phyloP scores from a whole-genome alignment of 768 basidiomycete genomes.

The Mycena galericulata region DNA sequence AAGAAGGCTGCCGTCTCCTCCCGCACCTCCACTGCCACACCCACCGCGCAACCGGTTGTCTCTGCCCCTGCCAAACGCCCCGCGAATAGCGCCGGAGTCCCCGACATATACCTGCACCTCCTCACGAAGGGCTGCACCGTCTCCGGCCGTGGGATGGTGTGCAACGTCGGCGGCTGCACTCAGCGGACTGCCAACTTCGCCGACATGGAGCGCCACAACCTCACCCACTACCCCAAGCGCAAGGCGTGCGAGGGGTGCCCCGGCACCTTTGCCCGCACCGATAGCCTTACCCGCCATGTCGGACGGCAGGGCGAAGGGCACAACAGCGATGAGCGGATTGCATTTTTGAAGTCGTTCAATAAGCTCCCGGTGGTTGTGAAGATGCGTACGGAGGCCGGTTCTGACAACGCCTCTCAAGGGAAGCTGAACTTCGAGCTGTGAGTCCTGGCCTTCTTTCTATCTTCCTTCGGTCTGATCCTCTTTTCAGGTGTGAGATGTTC shows the following conservation, averaged over 20 bases:
- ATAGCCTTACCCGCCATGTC: neutral
- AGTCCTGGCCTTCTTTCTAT: neutral
- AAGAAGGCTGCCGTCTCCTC: neutral
- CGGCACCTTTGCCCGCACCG: neutral
- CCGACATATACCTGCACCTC: neutral
- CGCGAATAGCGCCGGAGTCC: neutral
- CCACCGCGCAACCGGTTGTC: neutral
- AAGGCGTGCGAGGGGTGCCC: neutral
- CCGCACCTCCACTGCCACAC: neutral
- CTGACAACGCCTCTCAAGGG: neutral
- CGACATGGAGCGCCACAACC: constrained; percentile 5
- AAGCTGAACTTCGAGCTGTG: neutral
- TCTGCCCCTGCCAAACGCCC: neutral
- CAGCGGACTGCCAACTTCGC: neutral
- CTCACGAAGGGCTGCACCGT: neutral
- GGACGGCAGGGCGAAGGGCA: neutral
- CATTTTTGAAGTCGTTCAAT: neutral
- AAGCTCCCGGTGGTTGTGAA: neutral
- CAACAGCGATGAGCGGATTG: neutral
- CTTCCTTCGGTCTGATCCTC: too few relatives aligned
- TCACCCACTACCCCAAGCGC: neutral
- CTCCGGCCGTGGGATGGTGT: neutral
- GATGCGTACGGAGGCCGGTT: neutral
- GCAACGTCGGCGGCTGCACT: constrained; percentile 6
- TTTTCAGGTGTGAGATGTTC: too few relatives aligned